A percentile compares a stretch with the other conserved stretches of the same genome.
phyloP scores from a whole-genome alignment of 108 stramenopile species.

The Cylindrotheca closterium region DNA sequence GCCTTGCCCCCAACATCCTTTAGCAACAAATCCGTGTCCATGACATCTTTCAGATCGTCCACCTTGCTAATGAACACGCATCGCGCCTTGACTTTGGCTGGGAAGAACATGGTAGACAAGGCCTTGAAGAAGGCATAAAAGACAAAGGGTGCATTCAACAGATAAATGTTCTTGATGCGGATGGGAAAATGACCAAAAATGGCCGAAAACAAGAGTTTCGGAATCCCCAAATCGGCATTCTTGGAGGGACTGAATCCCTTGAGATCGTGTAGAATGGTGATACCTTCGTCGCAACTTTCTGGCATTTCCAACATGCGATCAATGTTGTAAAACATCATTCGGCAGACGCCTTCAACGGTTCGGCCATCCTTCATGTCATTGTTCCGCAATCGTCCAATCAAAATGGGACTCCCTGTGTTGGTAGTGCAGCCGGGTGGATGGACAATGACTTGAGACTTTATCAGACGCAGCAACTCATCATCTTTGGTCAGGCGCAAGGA shows the following conservation, averaged over 20 bases:
- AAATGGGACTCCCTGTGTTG: slow-evolving; percentile 21
- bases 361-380: slow-evolving; percentile 48
- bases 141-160: slow-evolving; percentile 32
- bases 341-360: slow-evolving; percentile 23
- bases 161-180: slow-evolving; percentile 30
- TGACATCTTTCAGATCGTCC: slow-evolving; percentile 14
- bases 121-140: slow-evolving; percentile 24
- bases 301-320: slow-evolving; percentile 31
- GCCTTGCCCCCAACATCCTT: slow-evolving; percentile 32
- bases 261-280: slow-evolving; percentile 36
- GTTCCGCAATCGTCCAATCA: slow-evolving; percentile 37
- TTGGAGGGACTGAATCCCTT: slow-evolving; percentile 19
- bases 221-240: slow-evolving; percentile 28
- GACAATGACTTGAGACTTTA: slow-evolving; percentile 26
- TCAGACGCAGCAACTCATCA: slow-evolving; percentile 20
- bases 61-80: slow-evolving; percentile 27
- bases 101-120: slow-evolving; percentile 16
- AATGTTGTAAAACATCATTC: slow-evolving; percentile 38
- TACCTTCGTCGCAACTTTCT: slow-evolving; percentile 21
- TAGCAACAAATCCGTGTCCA: slow-evolving; percentile 19
- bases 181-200: slow-evolving; percentile 43
- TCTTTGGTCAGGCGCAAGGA: slow-evolving; percentile 16
- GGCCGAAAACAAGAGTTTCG: slow-evolving; percentile 21
- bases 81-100: slow-evolving; percentile 29
- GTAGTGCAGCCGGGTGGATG: slow-evolving; percentile 12